Base-by-base conservation (phyloP, 1,139 yeast species). In the Eremothecium gossypii region DNA sequence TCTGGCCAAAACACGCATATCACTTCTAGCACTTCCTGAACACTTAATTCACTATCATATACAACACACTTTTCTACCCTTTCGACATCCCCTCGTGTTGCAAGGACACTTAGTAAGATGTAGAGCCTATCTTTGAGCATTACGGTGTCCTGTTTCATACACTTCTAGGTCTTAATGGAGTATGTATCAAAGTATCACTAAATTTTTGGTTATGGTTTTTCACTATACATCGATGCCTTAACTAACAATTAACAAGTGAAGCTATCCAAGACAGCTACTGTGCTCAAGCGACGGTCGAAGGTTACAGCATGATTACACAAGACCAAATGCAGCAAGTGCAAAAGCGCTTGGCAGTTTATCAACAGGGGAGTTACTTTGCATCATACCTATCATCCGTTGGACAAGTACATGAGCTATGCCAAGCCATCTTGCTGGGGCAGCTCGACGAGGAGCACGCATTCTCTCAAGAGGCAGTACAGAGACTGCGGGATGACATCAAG, bases 1-100 rank as follows among this genome's bases (percentile, higher is more conserved):
- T 59, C 65, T 17, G 64, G 64, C 61, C 61, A 58, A 9, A 60
- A 42, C 6, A 56, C 54, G 36, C 56, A 50, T 8, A 55, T 39
- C 2, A 47, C 47, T 36, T 58, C 48, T 13, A 48, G 46, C 10
- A 50, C 44, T 6, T 50, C 55, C 10, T 13, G 30, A 31, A 10
- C 11, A 38, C 35, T 40, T 23, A 42, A 36, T 14, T 38, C 35
- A 2, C 44, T 37, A 11, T 38, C 29, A 31, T 36, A 30, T 4
- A 37, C 10, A 13, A 47, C 33, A 8, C 54, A 29, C 30, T 38
- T 39, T 23, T 13, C 29, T 27, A 55, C 40, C 5, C 38, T 45
- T 6, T 27, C 29, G 2, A 33, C 39, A 38, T 58, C 56, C 10
- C 49, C 54, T 12, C 47, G 45, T 7, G 57, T 42, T 4, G 59